These are phyloP conservation scores for Mortierella sp. DNA, from an alignment of 371 early-diverging fungal genomes.

Conservation along the genomic window DNA sequence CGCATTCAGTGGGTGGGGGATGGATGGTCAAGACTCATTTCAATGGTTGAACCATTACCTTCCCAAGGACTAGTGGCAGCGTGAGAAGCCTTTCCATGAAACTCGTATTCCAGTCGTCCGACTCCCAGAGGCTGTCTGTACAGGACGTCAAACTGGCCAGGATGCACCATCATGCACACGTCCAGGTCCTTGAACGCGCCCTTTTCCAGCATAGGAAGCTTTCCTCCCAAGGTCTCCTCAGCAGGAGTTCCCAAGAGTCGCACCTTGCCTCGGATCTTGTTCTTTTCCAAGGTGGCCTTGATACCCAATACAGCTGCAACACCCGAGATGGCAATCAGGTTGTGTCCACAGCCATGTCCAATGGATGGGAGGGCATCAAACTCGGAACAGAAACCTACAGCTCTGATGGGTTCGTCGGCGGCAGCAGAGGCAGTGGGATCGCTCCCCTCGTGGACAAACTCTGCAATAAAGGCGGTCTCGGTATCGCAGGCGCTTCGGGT, in stretches of 20 bases:
- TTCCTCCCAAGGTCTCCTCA: constrained; percentile 81
- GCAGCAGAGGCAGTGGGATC: not conserved
- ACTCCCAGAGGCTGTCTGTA: constrained; percentile 33
- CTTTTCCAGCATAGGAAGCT: constrained; percentile 69
- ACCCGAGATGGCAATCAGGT: constrained; percentile 77
- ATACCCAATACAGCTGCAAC: constrained; percentile 70
- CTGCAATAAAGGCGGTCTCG: constrained; percentile 60
- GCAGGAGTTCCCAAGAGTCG: constrained; percentile 86
- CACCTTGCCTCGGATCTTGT: constrained; percentile 66
- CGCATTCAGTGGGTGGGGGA: too few species aligned
- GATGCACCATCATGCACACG: constrained; percentile 84
- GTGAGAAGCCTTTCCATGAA: constrained; percentile 74
- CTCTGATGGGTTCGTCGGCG: constrained; percentile 7
- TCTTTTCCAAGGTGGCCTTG: constrained; percentile 61
- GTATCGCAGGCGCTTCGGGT: constrained; percentile 50
- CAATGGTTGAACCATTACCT: constrained; percentile 24
- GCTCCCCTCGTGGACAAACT: constrained; percentile 36
- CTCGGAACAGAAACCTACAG: constrained; percentile 57
- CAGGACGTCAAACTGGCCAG: constrained; percentile 58
- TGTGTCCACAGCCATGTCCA: constrained; percentile 78
- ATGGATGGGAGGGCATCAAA: constrained; percentile 59
- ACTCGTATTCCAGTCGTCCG: constrained; percentile 62
- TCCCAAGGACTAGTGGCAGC: constrained; percentile 50
- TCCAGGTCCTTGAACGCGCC: constrained; percentile 74
- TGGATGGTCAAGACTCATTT: constrained; percentile 21